These are phyloP conservation scores for Fusarium chlamydosporum DNA, from an alignment of 2,329 filamentous ascomycete species.

Conservation along the genomic window DNA sequence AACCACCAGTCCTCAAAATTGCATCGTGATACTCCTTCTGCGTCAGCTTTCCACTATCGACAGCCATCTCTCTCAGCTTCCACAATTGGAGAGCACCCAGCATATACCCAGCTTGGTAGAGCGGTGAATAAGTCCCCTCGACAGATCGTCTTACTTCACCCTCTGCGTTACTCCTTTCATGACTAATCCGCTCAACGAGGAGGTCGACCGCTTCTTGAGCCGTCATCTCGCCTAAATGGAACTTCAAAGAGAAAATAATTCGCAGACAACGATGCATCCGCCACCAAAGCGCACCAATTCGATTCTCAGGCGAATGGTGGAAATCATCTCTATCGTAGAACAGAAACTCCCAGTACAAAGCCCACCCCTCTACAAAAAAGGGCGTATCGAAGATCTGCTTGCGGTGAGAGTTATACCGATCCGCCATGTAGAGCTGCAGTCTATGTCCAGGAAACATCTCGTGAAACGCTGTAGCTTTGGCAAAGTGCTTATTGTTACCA, in stretches of 20 bases:
- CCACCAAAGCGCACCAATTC: constrained; percentile 41
- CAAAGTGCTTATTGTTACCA: constrained; percentile 37
- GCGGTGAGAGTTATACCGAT: constrained; percentile 33
- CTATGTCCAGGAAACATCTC: constrained; percentile 40
- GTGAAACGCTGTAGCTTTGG: constrained; percentile 29
- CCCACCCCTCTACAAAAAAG: constrained; percentile 39
- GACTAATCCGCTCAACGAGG: constrained; percentile 15
- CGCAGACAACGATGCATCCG: constrained; percentile 37
- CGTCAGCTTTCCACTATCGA: constrained; percentile 17
- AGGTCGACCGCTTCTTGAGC: constrained; percentile 37
- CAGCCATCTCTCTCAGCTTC: constrained; percentile 36
- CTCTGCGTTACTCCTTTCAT: constrained; percentile 38
- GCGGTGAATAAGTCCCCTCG: constrained; percentile 33
- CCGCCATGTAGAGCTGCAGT: constrained; percentile 38
- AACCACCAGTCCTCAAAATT: constrained; percentile 26
- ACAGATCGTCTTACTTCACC: constrained; percentile 36
- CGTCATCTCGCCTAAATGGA: constrained; percentile 38
- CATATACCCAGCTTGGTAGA: constrained; percentile 42
- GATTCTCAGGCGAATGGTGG: constrained; percentile 29
- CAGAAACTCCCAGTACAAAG: constrained; percentile 42
- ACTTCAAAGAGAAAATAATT: constrained; percentile 29
- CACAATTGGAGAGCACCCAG: constrained; percentile 32
- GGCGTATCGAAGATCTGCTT: constrained; percentile 38
- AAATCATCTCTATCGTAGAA: constrained; percentile 36
- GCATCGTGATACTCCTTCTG: constrained; percentile 41